A percentile compares a stretch with the other conserved stretches of the same genome.
Conservation (phyloP, 129 eudicot species). For the Flaveria trinervia region DNA sequence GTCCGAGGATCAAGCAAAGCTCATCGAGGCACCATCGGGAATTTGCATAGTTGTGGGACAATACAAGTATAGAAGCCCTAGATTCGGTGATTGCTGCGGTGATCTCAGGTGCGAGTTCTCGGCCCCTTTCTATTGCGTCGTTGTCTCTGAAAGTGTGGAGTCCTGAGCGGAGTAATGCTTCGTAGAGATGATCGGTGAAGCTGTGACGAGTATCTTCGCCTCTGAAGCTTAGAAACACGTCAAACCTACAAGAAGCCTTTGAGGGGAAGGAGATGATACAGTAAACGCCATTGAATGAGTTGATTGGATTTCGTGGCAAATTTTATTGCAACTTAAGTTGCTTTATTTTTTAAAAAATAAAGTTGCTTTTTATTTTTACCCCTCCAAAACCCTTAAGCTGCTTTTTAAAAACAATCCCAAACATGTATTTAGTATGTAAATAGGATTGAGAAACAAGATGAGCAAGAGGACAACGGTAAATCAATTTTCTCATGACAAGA, state of each 20-base stretch:
- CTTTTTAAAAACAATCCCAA: too few relatives aligned
- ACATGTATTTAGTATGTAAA: too few relatives aligned
- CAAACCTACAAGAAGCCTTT: neutral
- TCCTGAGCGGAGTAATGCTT: neutral
- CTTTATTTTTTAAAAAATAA: too few relatives aligned
- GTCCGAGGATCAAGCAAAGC: conserved; percentile 27
- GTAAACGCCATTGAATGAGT: too few relatives aligned
- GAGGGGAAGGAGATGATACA: too few relatives aligned
- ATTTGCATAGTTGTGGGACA: neutral
- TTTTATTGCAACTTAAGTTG: too few relatives aligned
- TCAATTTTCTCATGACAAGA: too few relatives aligned
- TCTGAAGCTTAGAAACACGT: neutral
- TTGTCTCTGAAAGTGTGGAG: neutral
- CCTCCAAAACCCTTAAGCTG: too few relatives aligned
- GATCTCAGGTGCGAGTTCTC: neutral
- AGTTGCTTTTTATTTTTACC: too few relatives aligned
- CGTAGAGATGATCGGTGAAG: neutral
- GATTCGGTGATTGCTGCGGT: neutral
- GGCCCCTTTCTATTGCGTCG: neutral
- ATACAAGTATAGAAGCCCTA: neutral
- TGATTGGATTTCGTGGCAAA: too few relatives aligned
- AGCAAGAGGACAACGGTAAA: too few relatives aligned
- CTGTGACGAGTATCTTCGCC: neutral
- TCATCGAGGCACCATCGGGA: conserved; percentile 18
- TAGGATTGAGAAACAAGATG: too few relatives aligned